Conservation (phyloP, 2,329 filamentous ascomycete genomes). For the Botrytis tulipae region DNA sequence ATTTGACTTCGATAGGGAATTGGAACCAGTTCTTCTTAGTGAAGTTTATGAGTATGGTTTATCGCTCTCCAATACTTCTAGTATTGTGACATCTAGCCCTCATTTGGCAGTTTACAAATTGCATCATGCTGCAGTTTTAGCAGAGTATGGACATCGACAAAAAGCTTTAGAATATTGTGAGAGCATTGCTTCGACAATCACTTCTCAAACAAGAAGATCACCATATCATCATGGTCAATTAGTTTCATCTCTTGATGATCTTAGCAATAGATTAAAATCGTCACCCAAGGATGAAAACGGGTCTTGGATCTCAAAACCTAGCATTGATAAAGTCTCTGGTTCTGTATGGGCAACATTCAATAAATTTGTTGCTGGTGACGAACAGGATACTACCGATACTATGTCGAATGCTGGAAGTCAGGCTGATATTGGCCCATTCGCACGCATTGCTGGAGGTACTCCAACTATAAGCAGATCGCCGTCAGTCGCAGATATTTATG, state of each 20-base stretch:
- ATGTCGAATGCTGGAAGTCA: slow-evolving; percentile 56
- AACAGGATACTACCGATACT: slow-evolving; percentile 63
- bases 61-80: slow-evolving; percentile 62
- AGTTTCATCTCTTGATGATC: slow-evolving; percentile 75
- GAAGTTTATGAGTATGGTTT: slow-evolving; percentile 93
- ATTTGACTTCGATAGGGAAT: slow-evolving; percentile 72
- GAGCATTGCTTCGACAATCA: slow-evolving; percentile 71
- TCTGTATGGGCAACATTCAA: slow-evolving; percentile 91
- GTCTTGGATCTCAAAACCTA: slow-evolving; percentile 93
- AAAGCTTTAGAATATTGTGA: slow-evolving; percentile 94
- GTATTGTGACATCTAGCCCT: slow-evolving; percentile 60
- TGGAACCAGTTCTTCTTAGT: slow-evolving; percentile 87
- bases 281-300: slow-evolving; percentile 77
- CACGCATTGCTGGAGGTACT: slow-evolving; percentile 72
- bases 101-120: slow-evolving; percentile 91
- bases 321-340: slow-evolving; percentile 91
- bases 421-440: slow-evolving; percentile 73
- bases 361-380: slow-evolving; percentile 92
- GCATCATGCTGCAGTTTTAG: slow-evolving; percentile 78
- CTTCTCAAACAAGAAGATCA: slow-evolving; percentile 77
- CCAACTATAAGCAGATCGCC: slow-evolving; percentile 73
- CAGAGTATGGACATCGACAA: slow-evolving; percentile 76
- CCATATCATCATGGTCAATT: slow-evolving; percentile 80
- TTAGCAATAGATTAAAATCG: slow-evolving; percentile 78
- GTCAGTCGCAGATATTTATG: slow-evolving; percentile 71